These are phyloP conservation scores for Ophiostoma sp. DNA, from an alignment of 2,329 filamentous ascomycete species.

Conservation along the genomic window DNA sequence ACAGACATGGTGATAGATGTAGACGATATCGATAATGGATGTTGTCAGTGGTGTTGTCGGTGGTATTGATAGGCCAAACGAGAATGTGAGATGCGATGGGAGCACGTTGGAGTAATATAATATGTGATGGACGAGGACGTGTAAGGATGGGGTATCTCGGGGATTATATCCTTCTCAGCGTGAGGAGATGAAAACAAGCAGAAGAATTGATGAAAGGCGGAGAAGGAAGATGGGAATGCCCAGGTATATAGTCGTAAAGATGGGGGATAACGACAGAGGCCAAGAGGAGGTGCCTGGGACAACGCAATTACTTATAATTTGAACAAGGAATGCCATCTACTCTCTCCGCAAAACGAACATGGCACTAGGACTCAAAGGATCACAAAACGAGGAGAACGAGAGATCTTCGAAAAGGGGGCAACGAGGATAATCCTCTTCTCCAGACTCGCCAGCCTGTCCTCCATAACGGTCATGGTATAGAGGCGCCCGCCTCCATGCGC, in stretches of 20 bases:
- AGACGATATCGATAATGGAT: neutral
- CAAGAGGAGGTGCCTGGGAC: neutral
- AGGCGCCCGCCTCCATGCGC: slow-evolving; percentile 2
- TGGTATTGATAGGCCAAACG: neutral
- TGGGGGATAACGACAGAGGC: neutral
- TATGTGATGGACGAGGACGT: neutral
- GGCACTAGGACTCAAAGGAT: neutral
- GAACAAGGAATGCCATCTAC: slow-evolving; percentile 3
- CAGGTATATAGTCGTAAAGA: neutral
- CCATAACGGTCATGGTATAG: neutral
- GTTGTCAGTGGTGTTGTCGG: neutral
- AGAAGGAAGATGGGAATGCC: neutral
- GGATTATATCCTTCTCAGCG: neutral
- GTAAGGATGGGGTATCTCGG: neutral
- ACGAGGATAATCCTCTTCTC: neutral
- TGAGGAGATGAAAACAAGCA: neutral
- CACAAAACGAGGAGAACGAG: neutral
- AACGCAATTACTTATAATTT: slow-evolving; percentile 16
- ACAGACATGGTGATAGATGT: slow-evolving; percentile 14
- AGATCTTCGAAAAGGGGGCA: slow-evolving; percentile 16
- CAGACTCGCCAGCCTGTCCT: neutral
- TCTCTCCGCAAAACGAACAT: neutral
- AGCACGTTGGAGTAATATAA: neutral
- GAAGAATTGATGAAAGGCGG: neutral
- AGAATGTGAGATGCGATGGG: neutral